phyloP scores from a whole-genome alignment of 1,284 basidiomycete species.

The Chiua sp. region DNA sequence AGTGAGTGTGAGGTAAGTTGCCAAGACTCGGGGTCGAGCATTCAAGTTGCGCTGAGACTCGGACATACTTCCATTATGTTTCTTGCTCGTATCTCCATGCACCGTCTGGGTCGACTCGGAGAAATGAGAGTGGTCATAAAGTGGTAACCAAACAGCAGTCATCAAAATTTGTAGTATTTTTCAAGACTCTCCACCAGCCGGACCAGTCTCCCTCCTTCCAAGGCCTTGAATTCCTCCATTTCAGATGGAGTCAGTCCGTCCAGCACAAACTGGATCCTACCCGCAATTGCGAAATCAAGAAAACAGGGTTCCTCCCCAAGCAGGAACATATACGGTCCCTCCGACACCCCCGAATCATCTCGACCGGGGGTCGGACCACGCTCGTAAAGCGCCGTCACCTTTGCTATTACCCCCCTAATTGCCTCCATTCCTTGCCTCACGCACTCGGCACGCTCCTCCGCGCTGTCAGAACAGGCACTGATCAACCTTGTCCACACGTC shows the following conservation, averaged over 20 bases:
- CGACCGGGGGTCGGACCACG: neutral
- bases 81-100: too few species aligned
- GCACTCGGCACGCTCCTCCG: slow-evolving; percentile 11
- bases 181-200: slow-evolving; percentile 21
- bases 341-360: neutral
- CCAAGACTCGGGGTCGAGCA: too few species aligned
- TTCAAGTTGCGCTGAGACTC: too few species aligned
- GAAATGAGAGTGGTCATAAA: too few species aligned
- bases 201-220: slow-evolving; percentile 16
- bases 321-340: slow-evolving; percentile 8
- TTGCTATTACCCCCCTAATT: slow-evolving; percentile 4
- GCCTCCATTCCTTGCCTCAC: slow-evolving; percentile 13
- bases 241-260: slow-evolving; percentile 17
- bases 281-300: slow-evolving; percentile 30
- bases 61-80: too few species aligned
- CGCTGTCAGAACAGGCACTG: neutral
- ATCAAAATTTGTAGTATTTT: slow-evolving; percentile 16
- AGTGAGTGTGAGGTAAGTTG: too few species aligned
- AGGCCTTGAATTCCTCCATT: slow-evolving; percentile 7
- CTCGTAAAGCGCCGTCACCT: slow-evolving; percentile 15
- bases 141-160: too few species aligned
- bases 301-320: slow-evolving; percentile 26
- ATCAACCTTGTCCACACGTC: slow-evolving; percentile 22
- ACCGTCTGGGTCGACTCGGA: too few species aligned
- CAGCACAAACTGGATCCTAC: slow-evolving; percentile 17